A percentile compares a stretch with the other conserved stretches of the same genome.
Evolutionary conservation across 306 rosid species (phyloP).

Genomic region (Fragaria nilgerrensis): DNA sequence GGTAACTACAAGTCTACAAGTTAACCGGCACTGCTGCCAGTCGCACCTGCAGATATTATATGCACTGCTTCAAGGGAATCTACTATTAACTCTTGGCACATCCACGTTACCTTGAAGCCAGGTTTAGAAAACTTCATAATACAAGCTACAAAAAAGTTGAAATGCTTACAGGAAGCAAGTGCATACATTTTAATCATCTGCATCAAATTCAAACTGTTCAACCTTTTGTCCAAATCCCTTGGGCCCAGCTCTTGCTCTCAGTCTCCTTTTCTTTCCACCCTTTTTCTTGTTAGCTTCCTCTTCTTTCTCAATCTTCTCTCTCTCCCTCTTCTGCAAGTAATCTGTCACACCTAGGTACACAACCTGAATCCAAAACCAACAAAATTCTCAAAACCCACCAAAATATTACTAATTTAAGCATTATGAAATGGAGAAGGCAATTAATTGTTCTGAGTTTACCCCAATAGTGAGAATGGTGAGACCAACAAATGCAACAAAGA

Average conservation of each 20-base stretch:
- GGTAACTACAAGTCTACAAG: neutral
- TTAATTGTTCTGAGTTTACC: conserved; percentile 35
- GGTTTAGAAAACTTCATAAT: neutral
- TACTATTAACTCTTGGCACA: neutral
- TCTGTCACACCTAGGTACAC: conserved; percentile 76
- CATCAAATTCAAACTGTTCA: conserved; percentile 23
- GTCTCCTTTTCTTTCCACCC: conserved; percentile 49
- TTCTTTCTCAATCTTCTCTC: conserved; percentile 80
- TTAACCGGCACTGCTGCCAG: neutral
- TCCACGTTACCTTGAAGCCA: neutral
- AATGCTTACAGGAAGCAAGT: neutral
- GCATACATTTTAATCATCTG: conserved; percentile 20
- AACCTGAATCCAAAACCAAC: conserved; percentile 43
- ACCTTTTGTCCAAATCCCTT: conserved; percentile 79
- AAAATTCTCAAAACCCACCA: neutral
- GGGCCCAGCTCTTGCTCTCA: conserved; percentile 63
- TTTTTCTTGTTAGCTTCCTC: conserved; percentile 43
- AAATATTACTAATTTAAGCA: neutral
- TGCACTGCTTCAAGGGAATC: neutral
- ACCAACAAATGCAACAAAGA: conserved; percentile 69
- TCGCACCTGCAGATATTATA: neutral
- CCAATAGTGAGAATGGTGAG: conserved; percentile 71
- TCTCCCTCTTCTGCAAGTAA: conserved; percentile 82
- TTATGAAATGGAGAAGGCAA: neutral
- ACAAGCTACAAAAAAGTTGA: neutral